Evolutionary conservation across 257 asterid species (phyloP).

Genomic region (Penstemon newberryi): DNA sequence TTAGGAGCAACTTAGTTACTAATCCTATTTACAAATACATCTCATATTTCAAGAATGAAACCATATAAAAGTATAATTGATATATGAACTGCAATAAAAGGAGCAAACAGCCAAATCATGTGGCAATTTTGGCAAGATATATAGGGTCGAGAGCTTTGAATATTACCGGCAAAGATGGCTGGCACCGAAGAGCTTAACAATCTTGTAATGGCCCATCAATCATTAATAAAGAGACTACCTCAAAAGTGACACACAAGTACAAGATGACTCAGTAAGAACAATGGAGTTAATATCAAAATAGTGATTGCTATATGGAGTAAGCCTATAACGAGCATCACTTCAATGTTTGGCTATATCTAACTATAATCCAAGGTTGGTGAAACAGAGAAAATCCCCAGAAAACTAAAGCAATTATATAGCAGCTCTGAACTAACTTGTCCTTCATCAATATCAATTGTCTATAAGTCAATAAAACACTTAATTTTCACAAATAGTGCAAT

Average conservation of each 20-base stretch:
- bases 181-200: constrained; percentile 8
- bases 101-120: background rate
- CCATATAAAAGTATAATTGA: background rate
- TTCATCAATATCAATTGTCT: background rate
- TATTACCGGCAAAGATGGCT: constrained; percentile 15
- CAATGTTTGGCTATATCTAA: constrained; percentile 21
- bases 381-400: constrained; percentile 13
- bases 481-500: background rate
- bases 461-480: background rate
- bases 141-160: constrained; percentile 20
- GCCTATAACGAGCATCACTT: constrained; percentile 14
- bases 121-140: constrained; percentile 6
- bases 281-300: constrained; percentile 22
- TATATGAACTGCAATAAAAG: background rate
- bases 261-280: constrained; percentile 24
- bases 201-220: constrained; percentile 22
- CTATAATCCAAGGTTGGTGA: constrained; percentile 25
- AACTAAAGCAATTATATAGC: background rate
- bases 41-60: too few species aligned
- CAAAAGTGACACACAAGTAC: constrained; percentile 22
- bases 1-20: too few species aligned
- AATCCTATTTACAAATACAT: too few species aligned
- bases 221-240: constrained; percentile 27
- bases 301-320: constrained; percentile 31
- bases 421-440: background rate